Percentiles rank a stretch among this genome's conserved stretches.
Conservation (phyloP, 2,329 filamentous ascomycete genomes). For the Davidsoniella neocaledoniae region DNA sequence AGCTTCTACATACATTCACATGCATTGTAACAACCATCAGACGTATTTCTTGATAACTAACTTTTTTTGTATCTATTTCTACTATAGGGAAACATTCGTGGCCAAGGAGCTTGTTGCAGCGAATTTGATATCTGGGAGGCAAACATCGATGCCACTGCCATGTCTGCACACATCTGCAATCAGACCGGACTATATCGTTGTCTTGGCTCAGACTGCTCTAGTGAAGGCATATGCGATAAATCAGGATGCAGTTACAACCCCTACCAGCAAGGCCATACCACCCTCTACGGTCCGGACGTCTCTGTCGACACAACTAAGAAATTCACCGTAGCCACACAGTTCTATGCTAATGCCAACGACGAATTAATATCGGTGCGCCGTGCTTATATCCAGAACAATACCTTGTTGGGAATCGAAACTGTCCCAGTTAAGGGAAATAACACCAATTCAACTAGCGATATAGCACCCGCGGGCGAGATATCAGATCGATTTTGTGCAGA, state of each 20-base stretch:
- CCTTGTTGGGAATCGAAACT: no score
- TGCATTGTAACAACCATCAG: constrained; percentile 16
- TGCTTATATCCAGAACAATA: no score
- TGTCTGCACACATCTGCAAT: constrained; percentile 39
- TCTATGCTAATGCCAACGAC: constrained; percentile 16
- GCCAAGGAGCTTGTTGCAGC: constrained; percentile 35
- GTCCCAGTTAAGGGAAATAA: no score
- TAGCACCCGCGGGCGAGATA: no score
- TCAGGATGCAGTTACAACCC: constrained; percentile 33
- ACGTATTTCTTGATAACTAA: constrained; percentile 16
- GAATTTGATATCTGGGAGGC: constrained; percentile 44
- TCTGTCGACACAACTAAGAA: constrained; percentile 39
- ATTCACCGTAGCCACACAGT: constrained; percentile 47
- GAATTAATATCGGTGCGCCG: no score
- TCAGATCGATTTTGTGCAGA: no score
- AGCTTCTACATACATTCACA: no score
- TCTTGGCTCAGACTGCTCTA: background rate
- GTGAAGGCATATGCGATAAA: constrained; percentile 14
- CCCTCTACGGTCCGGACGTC: constrained; percentile 42
- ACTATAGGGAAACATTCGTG: constrained; percentile 29
- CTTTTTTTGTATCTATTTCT: constrained; percentile 10
- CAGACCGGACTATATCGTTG: constrained; percentile 14
- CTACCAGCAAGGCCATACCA: constrained; percentile 35
- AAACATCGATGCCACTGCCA: constrained; percentile 37
- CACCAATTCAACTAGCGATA: no score